Evolutionary conservation across 225 moss, liverwort and hornwort genomes (phyloP).

Genomic region (Polytrichum commune): DNA sequence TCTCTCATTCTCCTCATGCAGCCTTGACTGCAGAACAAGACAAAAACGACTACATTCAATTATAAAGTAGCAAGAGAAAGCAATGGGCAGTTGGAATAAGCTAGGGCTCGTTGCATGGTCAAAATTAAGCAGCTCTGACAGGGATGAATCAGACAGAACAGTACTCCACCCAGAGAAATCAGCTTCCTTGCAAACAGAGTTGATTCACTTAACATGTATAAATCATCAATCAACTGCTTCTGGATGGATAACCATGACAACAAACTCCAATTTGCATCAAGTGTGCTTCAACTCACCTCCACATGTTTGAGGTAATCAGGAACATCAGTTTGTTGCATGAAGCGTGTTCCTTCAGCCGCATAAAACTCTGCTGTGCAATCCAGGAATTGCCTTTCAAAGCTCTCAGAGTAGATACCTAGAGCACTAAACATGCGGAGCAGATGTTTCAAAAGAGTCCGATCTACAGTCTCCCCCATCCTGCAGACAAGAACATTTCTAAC

Average conservation of each 20-base stretch:
- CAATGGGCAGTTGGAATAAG: no score
- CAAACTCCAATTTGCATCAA: no score
- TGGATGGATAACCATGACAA: no score
- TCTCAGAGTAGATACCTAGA: slow-evolving; percentile 91
- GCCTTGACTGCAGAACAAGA: slow-evolving; percentile 48
- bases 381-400: slow-evolving; percentile 94
- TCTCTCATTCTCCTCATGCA: slow-evolving; percentile 94
- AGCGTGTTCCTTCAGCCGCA: slow-evolving; percentile 92
- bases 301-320: slow-evolving; percentile 98
- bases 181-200: no score
- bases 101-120: no score
- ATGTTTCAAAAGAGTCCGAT: slow-evolving; percentile 96
- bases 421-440: slow-evolving; percentile 95
- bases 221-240: no score
- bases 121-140: no score
- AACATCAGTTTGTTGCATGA: slow-evolving; percentile 99
- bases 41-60: neutral
- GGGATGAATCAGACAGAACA: no score
- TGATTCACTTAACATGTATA: no score
- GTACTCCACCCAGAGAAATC: no score
- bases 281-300: slow-evolving; percentile 48
- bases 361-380: slow-evolving; percentile 95
- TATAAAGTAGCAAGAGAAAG: no score
- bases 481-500: slow-evolving; percentile 2
- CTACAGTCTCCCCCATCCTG: slow-evolving; percentile 99